phyloP scores from a whole-genome alignment of 2,329 filamentous ascomycete genomes.

The Calonectria hawksworthii region DNA sequence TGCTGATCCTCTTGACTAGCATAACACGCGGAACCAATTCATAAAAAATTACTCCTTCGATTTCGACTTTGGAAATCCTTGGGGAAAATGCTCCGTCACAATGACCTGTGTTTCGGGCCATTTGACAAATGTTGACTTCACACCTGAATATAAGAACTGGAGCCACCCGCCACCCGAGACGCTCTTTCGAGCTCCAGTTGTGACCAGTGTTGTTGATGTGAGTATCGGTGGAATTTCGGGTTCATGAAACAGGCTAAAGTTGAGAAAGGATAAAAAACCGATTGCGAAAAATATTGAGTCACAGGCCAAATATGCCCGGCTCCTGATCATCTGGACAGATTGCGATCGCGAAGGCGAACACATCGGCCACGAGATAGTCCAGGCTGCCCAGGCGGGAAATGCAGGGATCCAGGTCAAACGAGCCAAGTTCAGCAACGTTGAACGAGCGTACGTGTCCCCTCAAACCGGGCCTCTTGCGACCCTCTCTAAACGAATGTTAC shows the following conservation, averaged over 20 bases:
- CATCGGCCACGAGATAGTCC: slow-evolving; percentile 91
- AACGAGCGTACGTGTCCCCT: slow-evolving; percentile 76
- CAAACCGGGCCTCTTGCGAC: too few relatives aligned
- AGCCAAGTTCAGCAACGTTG: slow-evolving; percentile 95
- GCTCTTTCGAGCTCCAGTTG: slow-evolving; percentile 86
- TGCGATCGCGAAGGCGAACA: slow-evolving; percentile 98
- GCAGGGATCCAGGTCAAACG: slow-evolving; percentile 82
- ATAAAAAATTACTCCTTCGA: slow-evolving; percentile 96
- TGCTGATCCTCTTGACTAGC: slow-evolving; percentile 61
- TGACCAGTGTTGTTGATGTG: slow-evolving; percentile 77
- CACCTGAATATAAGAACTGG: slow-evolving; percentile 82
- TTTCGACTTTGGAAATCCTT: slow-evolving; percentile 85
- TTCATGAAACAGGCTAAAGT: slow-evolving; percentile 27
- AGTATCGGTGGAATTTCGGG: slow-evolving; percentile 30
- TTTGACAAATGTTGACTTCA: slow-evolving; percentile 85
- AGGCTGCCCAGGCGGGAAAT: slow-evolving; percentile 83
- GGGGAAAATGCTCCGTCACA: slow-evolving; percentile 86
- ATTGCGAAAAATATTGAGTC: slow-evolving; percentile 89
- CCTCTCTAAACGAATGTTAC: slow-evolving; percentile 13
- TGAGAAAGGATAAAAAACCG: slow-evolving; percentile 76
- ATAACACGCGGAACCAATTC: slow-evolving; percentile 78
- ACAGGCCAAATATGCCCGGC: slow-evolving; percentile 79
- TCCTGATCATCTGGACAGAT: slow-evolving; percentile 97
- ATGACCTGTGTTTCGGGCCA: slow-evolving; percentile 97
- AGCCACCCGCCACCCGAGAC: slow-evolving; percentile 81